Conservation (phyloP, 2,329 filamentous ascomycete species). For the Diaporthe nobilis region DNA sequence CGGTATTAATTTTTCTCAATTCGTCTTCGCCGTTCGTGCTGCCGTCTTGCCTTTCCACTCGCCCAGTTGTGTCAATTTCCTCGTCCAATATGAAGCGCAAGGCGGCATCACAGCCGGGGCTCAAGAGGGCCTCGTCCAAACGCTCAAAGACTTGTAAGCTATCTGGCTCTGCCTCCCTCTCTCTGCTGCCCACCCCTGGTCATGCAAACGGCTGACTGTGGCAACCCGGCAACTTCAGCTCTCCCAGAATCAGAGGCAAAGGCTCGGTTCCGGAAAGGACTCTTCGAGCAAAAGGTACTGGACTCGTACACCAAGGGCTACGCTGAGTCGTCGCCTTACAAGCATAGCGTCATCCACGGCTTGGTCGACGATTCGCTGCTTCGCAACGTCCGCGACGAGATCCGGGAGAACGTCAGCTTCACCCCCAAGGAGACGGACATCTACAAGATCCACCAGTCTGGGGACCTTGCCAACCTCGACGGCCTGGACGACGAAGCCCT, state of each 20-base stretch:
- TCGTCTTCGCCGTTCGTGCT: neutral
- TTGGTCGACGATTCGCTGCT: slow-evolving; percentile 87
- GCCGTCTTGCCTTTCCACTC: slow-evolving; percentile 12
- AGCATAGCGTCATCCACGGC: slow-evolving; percentile 89
- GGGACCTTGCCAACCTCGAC: slow-evolving; percentile 96
- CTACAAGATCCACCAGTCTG: slow-evolving; percentile 99
- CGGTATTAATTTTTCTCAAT: neutral
- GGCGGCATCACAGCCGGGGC: slow-evolving; percentile 61
- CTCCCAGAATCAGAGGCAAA: slow-evolving; percentile 65
- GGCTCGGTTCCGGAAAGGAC: slow-evolving; percentile 73
- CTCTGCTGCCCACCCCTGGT: slow-evolving; percentile 32
- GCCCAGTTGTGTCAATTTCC: slow-evolving; percentile 44
- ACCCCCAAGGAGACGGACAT: slow-evolving; percentile 99
- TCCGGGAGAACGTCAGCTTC: slow-evolving; percentile 91
- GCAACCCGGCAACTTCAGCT: slow-evolving; percentile 51
- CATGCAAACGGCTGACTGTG: slow-evolving; percentile 23
- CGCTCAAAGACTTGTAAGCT: slow-evolving; percentile 65
- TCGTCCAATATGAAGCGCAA: slow-evolving; percentile 71
- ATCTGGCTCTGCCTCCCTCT: neutral
- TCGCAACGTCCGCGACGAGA: slow-evolving; percentile 88
- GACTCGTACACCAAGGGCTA: slow-evolving; percentile 73
- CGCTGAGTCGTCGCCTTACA: slow-evolving; percentile 80
- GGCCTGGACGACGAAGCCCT: slow-evolving; percentile 90
- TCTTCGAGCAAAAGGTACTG: slow-evolving; percentile 74
- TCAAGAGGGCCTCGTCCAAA: slow-evolving; percentile 64